phyloP scores from a whole-genome alignment of 768 basidiomycete species.

The Cubamyces sp. region DNA sequence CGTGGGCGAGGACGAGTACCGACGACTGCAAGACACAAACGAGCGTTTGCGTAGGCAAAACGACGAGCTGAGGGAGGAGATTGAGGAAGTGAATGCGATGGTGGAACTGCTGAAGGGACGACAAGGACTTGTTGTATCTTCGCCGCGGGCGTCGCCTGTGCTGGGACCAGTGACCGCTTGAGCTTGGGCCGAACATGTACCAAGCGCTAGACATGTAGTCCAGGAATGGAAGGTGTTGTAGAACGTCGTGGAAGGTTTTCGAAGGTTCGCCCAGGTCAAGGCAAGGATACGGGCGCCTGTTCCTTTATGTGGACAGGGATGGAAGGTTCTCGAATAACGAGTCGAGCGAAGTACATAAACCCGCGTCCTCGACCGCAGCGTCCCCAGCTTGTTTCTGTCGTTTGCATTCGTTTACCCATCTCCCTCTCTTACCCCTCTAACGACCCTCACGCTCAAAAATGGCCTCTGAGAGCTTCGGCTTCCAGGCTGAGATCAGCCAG shows the following conservation, averaged over 20 bases:
- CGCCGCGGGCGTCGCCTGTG: constrained; percentile 41
- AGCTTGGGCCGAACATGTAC: neutral
- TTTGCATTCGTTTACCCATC: constrained; percentile 12
- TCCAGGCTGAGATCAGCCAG: constrained; percentile 99
- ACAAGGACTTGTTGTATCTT: constrained; percentile 48
- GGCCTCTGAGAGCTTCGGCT: constrained; percentile 89
- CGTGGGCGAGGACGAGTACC: constrained; percentile 37
- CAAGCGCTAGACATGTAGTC: neutral
- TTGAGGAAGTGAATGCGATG: constrained; percentile 72
- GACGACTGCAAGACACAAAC: constrained; percentile 55
- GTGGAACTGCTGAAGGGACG: constrained; percentile 66
- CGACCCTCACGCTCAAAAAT: constrained; percentile 43
- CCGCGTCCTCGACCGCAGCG: neutral
- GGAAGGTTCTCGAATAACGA: constrained; percentile 51
- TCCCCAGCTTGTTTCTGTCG: constrained; percentile 25
- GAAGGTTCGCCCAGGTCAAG: constrained; percentile 30
- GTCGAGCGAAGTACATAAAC: constrained; percentile 41
- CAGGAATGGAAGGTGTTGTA: constrained; percentile 22
- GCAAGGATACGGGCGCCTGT: constrained; percentile 23
- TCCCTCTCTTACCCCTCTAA: constrained; percentile 22
- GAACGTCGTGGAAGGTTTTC: constrained; percentile 39
- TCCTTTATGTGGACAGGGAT: constrained; percentile 23
- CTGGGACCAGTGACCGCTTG: constrained; percentile 36
- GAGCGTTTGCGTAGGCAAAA: constrained; percentile 63
- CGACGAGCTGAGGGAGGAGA: constrained; percentile 51